Percentiles rank a stretch among this genome's conserved stretches.
Evolutionary conservation across 768 basidiomycete species (phyloP).

Genomic region (Lepiota subincarnata): DNA sequence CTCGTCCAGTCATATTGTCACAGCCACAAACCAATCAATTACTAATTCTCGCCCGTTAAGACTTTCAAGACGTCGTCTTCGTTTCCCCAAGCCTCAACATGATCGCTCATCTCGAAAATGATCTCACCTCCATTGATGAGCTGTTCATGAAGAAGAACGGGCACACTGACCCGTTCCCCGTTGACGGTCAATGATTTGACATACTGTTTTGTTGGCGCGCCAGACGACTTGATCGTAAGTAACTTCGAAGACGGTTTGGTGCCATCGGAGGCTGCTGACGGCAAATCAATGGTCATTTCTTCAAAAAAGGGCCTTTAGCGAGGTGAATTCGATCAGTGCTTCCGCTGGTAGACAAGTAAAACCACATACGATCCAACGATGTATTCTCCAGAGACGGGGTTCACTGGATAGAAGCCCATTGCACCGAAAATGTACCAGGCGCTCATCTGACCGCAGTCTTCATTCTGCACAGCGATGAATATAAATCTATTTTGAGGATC

Average conservation of each 20-base stretch:
- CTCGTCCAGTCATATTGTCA: too few relatives aligned
- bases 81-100: conserved; percentile 31
- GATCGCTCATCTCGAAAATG: conserved; percentile 61
- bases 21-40: background rate
- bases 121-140: conserved; percentile 55
- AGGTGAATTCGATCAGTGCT: background rate
- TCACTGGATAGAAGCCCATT: conserved; percentile 82
- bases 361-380: conserved; percentile 64
- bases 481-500: background rate
- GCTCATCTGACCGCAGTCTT: conserved; percentile 90
- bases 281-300: conserved; percentile 52
- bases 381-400: conserved; percentile 74
- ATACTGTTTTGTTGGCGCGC: conserved; percentile 57
- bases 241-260: conserved; percentile 15
- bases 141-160: conserved; percentile 58
- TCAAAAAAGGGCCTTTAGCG: conserved; percentile 45
- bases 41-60: background rate
- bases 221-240: conserved; percentile 51
- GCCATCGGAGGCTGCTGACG: conserved; percentile 24
- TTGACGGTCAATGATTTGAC: conserved; percentile 58
- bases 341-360: background rate
- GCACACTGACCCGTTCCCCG: conserved; percentile 35
- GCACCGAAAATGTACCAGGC: conserved; percentile 85
- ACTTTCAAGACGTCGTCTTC: conserved; percentile 19
- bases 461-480: conserved; percentile 47